Percentiles rank a stretch among this genome's conserved stretches.
Evolutionary conservation across 2,329 filamentous ascomycete genomes (phyloP).

Genomic region (Phoma sp.): DNA sequence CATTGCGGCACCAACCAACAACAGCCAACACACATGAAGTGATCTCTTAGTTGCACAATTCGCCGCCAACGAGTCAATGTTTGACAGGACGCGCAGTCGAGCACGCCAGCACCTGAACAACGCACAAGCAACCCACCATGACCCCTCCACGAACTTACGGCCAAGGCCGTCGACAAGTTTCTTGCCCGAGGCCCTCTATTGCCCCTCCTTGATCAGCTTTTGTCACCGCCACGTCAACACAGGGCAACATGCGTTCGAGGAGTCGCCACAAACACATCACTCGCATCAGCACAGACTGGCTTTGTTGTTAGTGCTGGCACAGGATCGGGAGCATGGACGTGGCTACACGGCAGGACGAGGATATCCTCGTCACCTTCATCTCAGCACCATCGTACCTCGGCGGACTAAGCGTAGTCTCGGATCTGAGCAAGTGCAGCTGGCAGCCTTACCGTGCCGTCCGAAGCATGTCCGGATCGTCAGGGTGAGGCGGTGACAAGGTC

Average conservation of each 20-base stretch:
- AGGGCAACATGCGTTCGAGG: conserved; percentile 4
- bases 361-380: background rate
- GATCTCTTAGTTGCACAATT: too few species aligned
- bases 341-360: background rate
- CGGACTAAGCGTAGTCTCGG: too few species aligned
- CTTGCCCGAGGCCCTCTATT: background rate
- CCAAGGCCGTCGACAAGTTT: background rate
- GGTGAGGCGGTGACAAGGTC: background rate
- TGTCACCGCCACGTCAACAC: conserved; percentile 10
- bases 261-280: conserved; percentile 6
- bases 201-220: background rate
- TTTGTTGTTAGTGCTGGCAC: background rate
- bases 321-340: background rate
- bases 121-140: background rate
- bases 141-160: background rate
- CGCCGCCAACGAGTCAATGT: background rate
- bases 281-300: conserved; percentile 1
- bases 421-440: too few species aligned
- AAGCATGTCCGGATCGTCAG: background rate
- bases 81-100: background rate
- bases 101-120: background rate
- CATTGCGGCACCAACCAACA: conserved; percentile 7
- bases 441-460: too few species aligned
- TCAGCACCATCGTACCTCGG: too few species aligned
- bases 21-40: background rate